Conservation (phyloP, 2,329 filamentous ascomycete genomes). For the Monilinia aucupariae region DNA sequence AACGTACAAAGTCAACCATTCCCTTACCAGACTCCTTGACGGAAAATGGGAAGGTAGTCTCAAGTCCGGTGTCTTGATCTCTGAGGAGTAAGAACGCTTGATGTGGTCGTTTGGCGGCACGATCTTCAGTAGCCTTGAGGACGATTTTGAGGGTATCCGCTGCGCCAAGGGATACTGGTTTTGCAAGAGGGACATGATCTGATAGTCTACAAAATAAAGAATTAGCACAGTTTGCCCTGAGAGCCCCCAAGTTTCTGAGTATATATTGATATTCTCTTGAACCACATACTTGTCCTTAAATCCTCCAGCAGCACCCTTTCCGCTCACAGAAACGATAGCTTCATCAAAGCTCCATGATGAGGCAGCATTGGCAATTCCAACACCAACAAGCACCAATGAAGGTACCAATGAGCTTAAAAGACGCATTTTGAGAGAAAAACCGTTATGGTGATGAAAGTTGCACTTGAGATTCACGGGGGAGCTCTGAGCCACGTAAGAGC, state of each 20-base stretch:
- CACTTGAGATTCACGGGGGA: slow-evolving; percentile 7
- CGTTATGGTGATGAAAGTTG: background rate
- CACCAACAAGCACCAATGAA: slow-evolving; percentile 39
- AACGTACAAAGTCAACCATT: slow-evolving; percentile 73
- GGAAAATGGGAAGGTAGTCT: slow-evolving; percentile 78
- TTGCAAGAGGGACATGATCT: slow-evolving; percentile 43
- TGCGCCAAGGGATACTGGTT: slow-evolving; percentile 58
- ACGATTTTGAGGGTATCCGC: slow-evolving; percentile 74
- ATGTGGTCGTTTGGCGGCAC: slow-evolving; percentile 77
- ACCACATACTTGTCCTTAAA: slow-evolving; percentile 60
- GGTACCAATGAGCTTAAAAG: slow-evolving; percentile 39
- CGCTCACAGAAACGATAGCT: slow-evolving; percentile 58
- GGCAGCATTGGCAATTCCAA: slow-evolving; percentile 40
- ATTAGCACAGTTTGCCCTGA: background rate
- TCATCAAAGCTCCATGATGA: slow-evolving; percentile 69
- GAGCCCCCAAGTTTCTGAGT: background rate
- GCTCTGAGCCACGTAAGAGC: slow-evolving; percentile 19
- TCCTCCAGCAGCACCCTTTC: slow-evolving; percentile 49
- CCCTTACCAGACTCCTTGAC: slow-evolving; percentile 87
- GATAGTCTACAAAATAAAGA: slow-evolving; percentile 26
- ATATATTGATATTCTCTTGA: background rate
- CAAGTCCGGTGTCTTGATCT: slow-evolving; percentile 69
- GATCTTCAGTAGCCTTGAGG: slow-evolving; percentile 74
- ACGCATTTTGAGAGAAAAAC: slow-evolving; percentile 36
- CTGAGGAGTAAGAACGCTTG: slow-evolving; percentile 85